A percentile compares a stretch with the other conserved stretches of the same genome.
These are phyloP conservation scores for Hanseniaspora meyeri DNA, from an alignment of 805 yeast species.

Conservation along the genomic window DNA sequence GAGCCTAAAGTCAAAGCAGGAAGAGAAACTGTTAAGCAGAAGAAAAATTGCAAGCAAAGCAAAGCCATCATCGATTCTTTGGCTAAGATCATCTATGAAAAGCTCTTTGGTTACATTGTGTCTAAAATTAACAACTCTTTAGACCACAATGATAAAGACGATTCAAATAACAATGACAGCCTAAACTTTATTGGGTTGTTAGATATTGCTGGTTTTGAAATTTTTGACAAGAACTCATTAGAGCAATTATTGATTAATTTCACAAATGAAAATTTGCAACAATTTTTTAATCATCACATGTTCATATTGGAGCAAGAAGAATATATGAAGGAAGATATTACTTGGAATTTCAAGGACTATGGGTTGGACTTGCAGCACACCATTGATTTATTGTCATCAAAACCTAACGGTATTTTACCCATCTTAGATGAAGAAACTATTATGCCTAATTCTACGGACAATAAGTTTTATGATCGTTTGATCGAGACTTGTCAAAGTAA, in stretches of 20 bases:
- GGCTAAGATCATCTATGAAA: constrained; percentile 76
- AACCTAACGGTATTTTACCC: constrained; percentile 72
- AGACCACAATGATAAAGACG: constrained; percentile 32
- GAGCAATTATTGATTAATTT: constrained; percentile 96
- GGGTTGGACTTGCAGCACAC: constrained; percentile 93
- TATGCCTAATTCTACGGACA: constrained; percentile 79
- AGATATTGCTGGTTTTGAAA: constrained; percentile 97
- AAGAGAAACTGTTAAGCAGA: constrained; percentile 67
- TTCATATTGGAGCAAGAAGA: constrained; percentile 96
- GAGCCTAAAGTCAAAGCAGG: constrained; percentile 88
- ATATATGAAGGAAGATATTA: constrained; percentile 81
- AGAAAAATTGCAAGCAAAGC: constrained; percentile 69
- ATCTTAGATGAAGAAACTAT: constrained; percentile 90
- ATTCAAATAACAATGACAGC: constrained; percentile 9
- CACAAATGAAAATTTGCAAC: constrained; percentile 94
- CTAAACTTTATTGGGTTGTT: constrained; percentile 74
- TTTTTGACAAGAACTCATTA: constrained; percentile 83
- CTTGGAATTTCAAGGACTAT: constrained; percentile 92
- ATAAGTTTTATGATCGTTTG: constrained; percentile 69
- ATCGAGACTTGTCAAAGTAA: constrained; percentile 47
- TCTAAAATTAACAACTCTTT: constrained; percentile 60
- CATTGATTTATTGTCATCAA: constrained; percentile 56
- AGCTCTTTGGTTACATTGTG: constrained; percentile 66
- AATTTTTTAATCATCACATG: constrained; percentile 94
- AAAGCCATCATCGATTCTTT: constrained; percentile 73